Evolutionary conservation across 306 rosid genomes (phyloP), one percentile per base, ranked within the genome.

Genomic region (Echinosophora koreensis): DNA sequence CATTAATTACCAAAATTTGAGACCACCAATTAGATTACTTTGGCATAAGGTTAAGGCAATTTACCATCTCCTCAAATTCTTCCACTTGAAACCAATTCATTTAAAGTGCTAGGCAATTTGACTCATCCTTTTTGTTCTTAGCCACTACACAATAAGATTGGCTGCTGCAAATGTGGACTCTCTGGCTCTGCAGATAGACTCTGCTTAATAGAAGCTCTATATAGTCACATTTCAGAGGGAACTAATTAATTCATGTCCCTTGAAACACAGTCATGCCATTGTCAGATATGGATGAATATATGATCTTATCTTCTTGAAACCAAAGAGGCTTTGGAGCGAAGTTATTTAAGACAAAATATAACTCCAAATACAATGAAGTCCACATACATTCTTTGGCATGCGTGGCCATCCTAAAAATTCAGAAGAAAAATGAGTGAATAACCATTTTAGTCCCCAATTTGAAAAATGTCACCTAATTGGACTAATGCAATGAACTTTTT

Each of bases 41-140:
- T 85, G 81, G 56, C 85, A 46, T 46, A 11, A 74, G 86, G 86
- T 61, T 22, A 82, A 69, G 86, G 88, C 86, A 85, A 85, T 69
- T 78, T 49, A 85, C 79, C 0, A 34, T n/a, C 47, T 62, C 88
- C 88, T 3, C 81, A 38, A 27, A 49, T 62, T 84, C 35, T 50
- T 16, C 44, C 27, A 49, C 59, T 60, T 34, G 60, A 47, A 62
- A 27, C 65, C 39, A 42, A 61, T 73, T 15, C 61, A 72, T 47
- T 73, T 73, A 2, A 54, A 55, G 72, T 17, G 8, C 74, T 46
- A 63, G 5, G 50, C 65, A 62, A 60, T 34, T 8, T 71, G 66
- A 35, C 67, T 8, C 60, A 60, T 37, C 4, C 15, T 60, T 34
- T 76, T 69, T 4, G 17, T 61, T 70, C 74, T 76, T 59, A 55